A percentile compares a stretch with the other conserved stretches of the same genome.
These are phyloP conservation scores for Alopecurus myosuroides DNA, from an alignment of 176 grass and related monocot genomes.

Conservation along the genomic window DNA sequence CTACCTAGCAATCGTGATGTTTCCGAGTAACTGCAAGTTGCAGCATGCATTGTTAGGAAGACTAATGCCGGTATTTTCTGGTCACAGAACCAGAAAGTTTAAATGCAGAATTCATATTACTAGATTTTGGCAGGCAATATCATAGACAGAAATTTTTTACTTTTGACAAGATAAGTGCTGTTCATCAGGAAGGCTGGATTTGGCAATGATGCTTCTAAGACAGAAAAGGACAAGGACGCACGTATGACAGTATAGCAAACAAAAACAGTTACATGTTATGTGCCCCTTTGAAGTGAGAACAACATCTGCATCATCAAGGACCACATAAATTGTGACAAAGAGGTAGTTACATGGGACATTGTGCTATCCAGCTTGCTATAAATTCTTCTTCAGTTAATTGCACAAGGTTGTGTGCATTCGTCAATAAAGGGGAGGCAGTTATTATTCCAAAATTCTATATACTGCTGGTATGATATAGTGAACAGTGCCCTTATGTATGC, in stretches of 20 bases:
- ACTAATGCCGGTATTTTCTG: neutral
- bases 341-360: neutral
- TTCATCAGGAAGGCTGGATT: neutral
- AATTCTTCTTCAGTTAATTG: neutral
- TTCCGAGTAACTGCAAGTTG: neutral
- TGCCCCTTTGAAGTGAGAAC: neutral
- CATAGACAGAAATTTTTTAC: neutral
- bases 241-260: neutral
- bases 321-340: neutral
- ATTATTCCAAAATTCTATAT: neutral
- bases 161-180: neutral
- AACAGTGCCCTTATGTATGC: neutral
- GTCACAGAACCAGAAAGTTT: neutral
- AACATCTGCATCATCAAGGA: neutral
- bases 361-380: neutral
- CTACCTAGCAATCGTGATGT: neutral
- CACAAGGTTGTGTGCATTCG: neutral
- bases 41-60: neutral
- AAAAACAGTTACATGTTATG: neutral
- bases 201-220: neutral
- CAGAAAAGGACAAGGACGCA: neutral
- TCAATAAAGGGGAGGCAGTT: neutral
- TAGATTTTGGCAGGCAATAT: conserved; percentile 9
- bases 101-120: conserved; percentile 1
- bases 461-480: neutral